phyloP scores from a whole-genome alignment of 805 yeast species.

The Metschnikowia shivogae region DNA sequence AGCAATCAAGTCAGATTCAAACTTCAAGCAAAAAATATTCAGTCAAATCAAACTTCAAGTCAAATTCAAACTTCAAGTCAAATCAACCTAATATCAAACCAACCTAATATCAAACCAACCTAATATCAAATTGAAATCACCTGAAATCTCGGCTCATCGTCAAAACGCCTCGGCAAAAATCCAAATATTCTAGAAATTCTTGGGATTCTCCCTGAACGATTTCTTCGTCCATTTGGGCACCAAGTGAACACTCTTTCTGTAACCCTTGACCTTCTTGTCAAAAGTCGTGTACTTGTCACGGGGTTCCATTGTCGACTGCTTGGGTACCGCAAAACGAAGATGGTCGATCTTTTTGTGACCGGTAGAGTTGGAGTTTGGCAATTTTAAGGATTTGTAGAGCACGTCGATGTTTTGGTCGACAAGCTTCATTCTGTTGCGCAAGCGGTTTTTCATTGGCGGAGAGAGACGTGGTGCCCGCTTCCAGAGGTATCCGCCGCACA shows the following conservation, averaged over 20 bases:
- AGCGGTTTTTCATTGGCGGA: slow-evolving; percentile 73
- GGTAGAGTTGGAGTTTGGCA: slow-evolving; percentile 29
- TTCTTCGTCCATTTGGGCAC: slow-evolving; percentile 91
- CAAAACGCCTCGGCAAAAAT: neutral
- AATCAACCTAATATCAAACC: no score
- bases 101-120: no score
- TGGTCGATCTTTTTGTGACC: slow-evolving; percentile 36
- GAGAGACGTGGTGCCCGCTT: slow-evolving; percentile 55
- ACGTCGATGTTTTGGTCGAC: slow-evolving; percentile 78
- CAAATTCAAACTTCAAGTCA: no score
- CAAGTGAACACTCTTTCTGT: slow-evolving; percentile 84
- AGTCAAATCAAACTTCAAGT: slow-evolving; percentile 23
- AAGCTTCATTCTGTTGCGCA: slow-evolving; percentile 72
- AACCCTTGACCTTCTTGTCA: slow-evolving; percentile 66
- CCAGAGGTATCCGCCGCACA: slow-evolving; percentile 73
- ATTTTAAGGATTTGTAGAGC: slow-evolving; percentile 41
- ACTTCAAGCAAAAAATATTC: no score
- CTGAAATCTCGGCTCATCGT: no score
- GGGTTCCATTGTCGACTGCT: slow-evolving; percentile 74
- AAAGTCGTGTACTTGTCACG: slow-evolving; percentile 85
- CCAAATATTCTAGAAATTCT: slow-evolving; percentile 43
- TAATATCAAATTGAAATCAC: no score
- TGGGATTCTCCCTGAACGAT: slow-evolving; percentile 76
- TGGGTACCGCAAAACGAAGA: slow-evolving; percentile 52
- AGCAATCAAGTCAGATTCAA: slow-evolving; percentile 21